Conservation (phyloP, 192 early-diverging fungal species). For the Nowakowskiella sp. region DNA sequence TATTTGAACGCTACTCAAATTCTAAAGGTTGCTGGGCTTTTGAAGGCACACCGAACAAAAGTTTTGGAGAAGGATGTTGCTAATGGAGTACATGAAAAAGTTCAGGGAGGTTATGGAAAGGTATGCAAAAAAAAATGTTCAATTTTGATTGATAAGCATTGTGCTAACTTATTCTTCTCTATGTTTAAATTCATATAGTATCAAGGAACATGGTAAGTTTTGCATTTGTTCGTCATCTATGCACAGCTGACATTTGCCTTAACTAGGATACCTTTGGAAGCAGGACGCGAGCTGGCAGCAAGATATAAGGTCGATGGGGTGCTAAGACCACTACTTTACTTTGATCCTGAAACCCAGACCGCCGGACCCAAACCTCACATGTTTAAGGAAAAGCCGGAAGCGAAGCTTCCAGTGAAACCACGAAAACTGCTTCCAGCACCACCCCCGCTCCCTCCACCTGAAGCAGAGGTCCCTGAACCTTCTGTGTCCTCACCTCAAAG, state of each 20-base stretch:
- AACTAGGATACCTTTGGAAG: slow-evolving; percentile 14
- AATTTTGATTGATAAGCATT: too few species aligned
- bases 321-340: slow-evolving; percentile 25
- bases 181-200: too few species aligned
- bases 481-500: too few species aligned
- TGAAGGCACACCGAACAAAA: slow-evolving; percentile 89
- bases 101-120: slow-evolving; percentile 92
- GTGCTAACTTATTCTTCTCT: too few species aligned
- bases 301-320: slow-evolving; percentile 26
- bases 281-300: slow-evolving; percentile 7
- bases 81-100: slow-evolving; percentile 87
- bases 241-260: background rate
- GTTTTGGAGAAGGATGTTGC: slow-evolving; percentile 89
- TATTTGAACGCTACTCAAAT: slow-evolving; percentile 98
- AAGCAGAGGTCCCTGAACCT: too few species aligned
- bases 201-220: background rate
- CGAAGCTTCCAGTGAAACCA: background rate
- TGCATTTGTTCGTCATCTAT: background rate
- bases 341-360: slow-evolving; percentile 13
- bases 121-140: too few species aligned
- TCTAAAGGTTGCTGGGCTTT: slow-evolving; percentile 88
- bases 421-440: too few species aligned
- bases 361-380: slow-evolving; percentile 14
- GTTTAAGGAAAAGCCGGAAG: slow-evolving; percentile 3
- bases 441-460: too few species aligned